Percentiles rank a stretch among this genome's conserved stretches.
phyloP scores from a whole-genome alignment of 1,284 basidiomycete genomes.

The Apiotrichum mycotoxinovorans region DNA sequence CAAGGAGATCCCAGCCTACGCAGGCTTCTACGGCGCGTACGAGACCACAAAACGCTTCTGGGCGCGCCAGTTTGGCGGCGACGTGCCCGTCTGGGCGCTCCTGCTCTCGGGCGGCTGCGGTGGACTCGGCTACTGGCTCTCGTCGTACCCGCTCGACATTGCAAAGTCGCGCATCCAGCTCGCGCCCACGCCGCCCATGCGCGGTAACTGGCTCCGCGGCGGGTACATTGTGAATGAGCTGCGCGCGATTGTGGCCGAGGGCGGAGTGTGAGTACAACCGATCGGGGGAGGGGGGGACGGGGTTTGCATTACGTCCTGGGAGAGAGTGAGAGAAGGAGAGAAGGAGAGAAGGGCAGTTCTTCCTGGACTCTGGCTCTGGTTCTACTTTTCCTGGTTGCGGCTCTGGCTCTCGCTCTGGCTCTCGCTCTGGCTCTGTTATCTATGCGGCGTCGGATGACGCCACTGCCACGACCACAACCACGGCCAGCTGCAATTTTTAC shows the following conservation, averaged over 20 bases:
- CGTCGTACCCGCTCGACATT: slow-evolving; percentile 88
- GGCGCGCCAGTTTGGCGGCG: slow-evolving; percentile 26
- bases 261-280: slow-evolving; percentile 59
- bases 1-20: slow-evolving; percentile 91
- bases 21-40: slow-evolving; percentile 72
- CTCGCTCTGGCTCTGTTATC: no score
- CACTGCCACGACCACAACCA: no score
- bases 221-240: slow-evolving; percentile 75
- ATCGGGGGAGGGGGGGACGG: no score
- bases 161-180: slow-evolving; percentile 88
- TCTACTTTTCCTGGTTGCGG: no score
- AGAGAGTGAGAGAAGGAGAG: no score
- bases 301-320: no score
- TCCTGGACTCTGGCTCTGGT: no score
- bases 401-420: no score
- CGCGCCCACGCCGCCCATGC: slow-evolving; percentile 67
- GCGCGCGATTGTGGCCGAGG: slow-evolving; percentile 64
- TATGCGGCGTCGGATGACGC: no score
- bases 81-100: slow-evolving; percentile 82
- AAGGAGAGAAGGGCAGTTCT: no score
- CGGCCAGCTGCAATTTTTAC: no score
- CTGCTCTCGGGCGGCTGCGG: slow-evolving; percentile 82
- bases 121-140: slow-evolving; percentile 89
- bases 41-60: slow-evolving; percentile 83
- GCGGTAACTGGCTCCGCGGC: slow-evolving; percentile 57